Evolutionary conservation across 1,139 yeast genomes (phyloP).

Genomic region (Arxiozyma heterogenica): DNA sequence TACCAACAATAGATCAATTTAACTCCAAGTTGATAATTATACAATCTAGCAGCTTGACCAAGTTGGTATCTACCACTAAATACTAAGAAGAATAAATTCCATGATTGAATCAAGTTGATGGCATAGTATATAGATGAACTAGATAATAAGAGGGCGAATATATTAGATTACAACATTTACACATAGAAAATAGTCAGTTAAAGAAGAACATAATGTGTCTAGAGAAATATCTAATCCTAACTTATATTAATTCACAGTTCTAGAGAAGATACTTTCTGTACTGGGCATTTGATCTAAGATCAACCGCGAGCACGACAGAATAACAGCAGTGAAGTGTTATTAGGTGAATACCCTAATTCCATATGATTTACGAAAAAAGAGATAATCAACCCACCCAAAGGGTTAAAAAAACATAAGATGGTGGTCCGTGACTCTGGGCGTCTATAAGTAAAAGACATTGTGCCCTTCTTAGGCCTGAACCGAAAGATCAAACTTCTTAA

Average conservation of each 20-base stretch:
- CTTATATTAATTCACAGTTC: slow-evolving; percentile 16
- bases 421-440: slow-evolving; percentile 87
- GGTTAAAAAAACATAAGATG: neutral
- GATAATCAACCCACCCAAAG: slow-evolving; percentile 2
- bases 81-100: no score
- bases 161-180: no score
- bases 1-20: no score
- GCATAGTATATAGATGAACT: no score
- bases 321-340: slow-evolving; percentile 8
- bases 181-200: no score
- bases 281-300: slow-evolving; percentile 45
- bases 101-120: no score
- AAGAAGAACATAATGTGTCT: slow-evolving; percentile 5
- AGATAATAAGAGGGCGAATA: no score
- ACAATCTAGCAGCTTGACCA: no score
- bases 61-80: no score
- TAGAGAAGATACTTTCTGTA: slow-evolving; percentile 14
- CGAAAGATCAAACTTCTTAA: no score
- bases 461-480: slow-evolving; percentile 25
- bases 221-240: slow-evolving; percentile 15
- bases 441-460: slow-evolving; percentile 71
- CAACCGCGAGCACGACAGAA: slow-evolving; percentile 83
- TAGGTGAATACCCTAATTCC: neutral
- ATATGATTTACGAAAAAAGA: neutral
- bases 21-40: no score